Conservation (phyloP, 164 flowering plant species). For the Malania oleifera region DNA sequence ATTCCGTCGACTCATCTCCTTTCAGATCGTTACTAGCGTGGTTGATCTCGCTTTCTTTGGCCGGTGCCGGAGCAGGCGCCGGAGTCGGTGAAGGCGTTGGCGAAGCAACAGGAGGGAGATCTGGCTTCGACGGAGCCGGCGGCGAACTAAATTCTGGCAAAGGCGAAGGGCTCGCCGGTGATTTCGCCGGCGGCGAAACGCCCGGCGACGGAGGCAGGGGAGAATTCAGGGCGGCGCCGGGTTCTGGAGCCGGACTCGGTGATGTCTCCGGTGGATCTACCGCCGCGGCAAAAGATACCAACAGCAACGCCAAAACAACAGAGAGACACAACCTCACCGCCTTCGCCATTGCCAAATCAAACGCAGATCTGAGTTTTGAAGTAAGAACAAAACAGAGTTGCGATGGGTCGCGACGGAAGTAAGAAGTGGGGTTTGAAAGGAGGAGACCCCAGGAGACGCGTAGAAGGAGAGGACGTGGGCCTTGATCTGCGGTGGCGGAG, state of each 20-base stretch:
- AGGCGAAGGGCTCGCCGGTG: not conserved
- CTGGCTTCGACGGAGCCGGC: conserved; percentile 7
- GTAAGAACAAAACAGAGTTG: too few relatives aligned
- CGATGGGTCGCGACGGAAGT: not conserved
- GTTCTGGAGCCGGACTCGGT: conserved; percentile 14
- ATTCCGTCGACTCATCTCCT: not conserved
- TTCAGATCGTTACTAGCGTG: not conserved
- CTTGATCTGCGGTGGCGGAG: not conserved
- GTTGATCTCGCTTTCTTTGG: not conserved
- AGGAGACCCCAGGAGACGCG: not conserved
- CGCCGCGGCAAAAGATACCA: conserved; percentile 7
- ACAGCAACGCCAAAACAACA: conserved; percentile 7
- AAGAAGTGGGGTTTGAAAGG: not conserved
- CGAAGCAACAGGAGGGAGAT: not conserved
- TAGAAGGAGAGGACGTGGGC: not conserved
- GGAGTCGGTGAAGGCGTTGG: conserved; percentile 4
- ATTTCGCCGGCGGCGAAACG: not conserved
- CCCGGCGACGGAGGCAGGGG: not conserved
- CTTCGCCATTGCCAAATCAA: conserved; percentile 21
- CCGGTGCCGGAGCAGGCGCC: conserved; percentile 3
- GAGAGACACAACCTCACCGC: not conserved
- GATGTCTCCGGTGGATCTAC: conserved; percentile 4
- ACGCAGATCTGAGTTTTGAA: too few relatives aligned
- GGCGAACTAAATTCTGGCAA: not conserved
- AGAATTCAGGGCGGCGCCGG: conserved; percentile 6